phyloP scores from a whole-genome alignment of 495 filamentous ascomycete species.

The Aspergillus nanangensis region DNA sequence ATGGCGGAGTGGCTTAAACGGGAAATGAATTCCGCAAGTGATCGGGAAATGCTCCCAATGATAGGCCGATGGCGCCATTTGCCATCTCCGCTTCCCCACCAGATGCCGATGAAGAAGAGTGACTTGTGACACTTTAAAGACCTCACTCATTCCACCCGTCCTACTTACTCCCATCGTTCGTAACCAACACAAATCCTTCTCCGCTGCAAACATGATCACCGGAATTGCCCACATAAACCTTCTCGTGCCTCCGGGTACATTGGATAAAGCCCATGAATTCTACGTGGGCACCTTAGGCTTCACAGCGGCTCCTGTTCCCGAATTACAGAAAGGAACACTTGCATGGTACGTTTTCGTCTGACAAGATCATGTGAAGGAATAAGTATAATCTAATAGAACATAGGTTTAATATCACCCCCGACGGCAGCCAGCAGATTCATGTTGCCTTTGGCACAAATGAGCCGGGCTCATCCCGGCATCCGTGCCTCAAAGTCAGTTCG shows the following conservation, averaged over 20 bases:
- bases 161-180: too few relatives aligned
- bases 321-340: slow-evolving; percentile 42
- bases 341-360: slow-evolving; percentile 37
- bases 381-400: neutral
- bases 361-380: too few relatives aligned
- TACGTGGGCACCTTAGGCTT: slow-evolving; percentile 53
- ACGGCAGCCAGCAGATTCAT: slow-evolving; percentile 57
- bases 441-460: slow-evolving; percentile 49
- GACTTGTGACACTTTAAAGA: too few relatives aligned
- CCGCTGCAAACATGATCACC: slow-evolving; percentile 57
- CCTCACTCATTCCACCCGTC: too few relatives aligned
- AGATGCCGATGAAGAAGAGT: too few relatives aligned
- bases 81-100: too few relatives aligned
- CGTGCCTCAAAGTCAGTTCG: slow-evolving; percentile 50
- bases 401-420: slow-evolving; percentile 51
- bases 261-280: slow-evolving; percentile 50
- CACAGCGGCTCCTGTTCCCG: slow-evolving; percentile 44
- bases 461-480: slow-evolving; percentile 42
- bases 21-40: too few relatives aligned
- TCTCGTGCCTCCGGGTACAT: slow-evolving; percentile 48
- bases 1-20: too few relatives aligned
- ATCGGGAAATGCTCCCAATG: too few relatives aligned
- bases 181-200: too few relatives aligned
- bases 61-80: too few relatives aligned
- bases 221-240: slow-evolving; percentile 60